Evolutionary conservation across 164 flowering plant species (phyloP).

Genomic region (Malania oleifera): DNA sequence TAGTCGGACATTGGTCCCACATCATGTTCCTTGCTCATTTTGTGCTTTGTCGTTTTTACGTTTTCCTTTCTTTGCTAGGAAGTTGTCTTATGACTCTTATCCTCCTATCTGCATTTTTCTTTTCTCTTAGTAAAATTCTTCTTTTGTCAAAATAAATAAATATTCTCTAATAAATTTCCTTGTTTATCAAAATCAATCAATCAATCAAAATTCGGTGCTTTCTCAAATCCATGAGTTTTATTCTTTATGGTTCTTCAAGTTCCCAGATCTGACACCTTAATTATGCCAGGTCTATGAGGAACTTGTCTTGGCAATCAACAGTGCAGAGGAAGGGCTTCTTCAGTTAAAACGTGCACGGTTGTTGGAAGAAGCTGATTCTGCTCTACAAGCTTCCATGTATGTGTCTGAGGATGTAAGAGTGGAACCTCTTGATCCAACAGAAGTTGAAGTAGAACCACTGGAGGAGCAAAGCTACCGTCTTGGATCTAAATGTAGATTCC

Average conservation of each 20-base stretch:
- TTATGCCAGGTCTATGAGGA: constrained; percentile 67
- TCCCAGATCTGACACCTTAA: not conserved
- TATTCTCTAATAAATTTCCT: no score
- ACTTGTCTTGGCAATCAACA: constrained; percentile 72
- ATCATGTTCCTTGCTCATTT: no score
- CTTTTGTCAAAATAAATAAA: no score
- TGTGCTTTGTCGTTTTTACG: no score
- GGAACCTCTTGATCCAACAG: constrained; percentile 43
- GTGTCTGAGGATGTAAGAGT: constrained; percentile 34
- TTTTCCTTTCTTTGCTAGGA: no score
- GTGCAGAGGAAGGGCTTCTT: constrained; percentile 82
- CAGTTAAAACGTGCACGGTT: constrained; percentile 74
- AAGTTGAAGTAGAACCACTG: constrained; percentile 48
- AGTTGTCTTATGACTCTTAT: no score
- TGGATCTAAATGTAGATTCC: constrained; percentile 91
- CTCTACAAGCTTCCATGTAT: constrained; percentile 18
- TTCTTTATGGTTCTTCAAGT: constrained; percentile 7
- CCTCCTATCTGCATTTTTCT: no score
- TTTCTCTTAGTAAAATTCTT: no score
- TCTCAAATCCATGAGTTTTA: no score
- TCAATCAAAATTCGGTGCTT: no score
- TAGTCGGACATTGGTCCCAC: no score
- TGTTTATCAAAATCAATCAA: no score
- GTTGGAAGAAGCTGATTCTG: constrained; percentile 56
- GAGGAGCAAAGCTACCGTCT: constrained; percentile 36